Evolutionary conservation across 2,329 filamentous ascomycete genomes (phyloP).

Genomic region (Xylaria sp.): DNA sequence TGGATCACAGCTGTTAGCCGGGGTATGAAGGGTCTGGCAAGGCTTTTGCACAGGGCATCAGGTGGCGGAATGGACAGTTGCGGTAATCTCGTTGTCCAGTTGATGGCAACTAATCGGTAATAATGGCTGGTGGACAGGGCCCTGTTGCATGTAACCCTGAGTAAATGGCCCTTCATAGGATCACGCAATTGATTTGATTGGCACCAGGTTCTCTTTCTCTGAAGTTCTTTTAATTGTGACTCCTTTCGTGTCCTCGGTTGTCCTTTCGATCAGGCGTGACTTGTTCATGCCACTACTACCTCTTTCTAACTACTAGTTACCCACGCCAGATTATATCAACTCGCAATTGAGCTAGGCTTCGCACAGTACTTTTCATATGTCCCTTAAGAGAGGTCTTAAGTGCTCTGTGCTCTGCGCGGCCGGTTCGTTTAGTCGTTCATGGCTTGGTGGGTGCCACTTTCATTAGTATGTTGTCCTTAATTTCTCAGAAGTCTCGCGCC

Average conservation of each 20-base stretch:
- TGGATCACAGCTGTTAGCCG: background rate
- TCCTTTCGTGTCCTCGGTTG: background rate
- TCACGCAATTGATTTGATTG: background rate
- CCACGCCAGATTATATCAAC: no score
- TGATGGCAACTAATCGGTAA: background rate
- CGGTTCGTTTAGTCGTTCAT: no score
- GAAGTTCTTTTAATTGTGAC: background rate
- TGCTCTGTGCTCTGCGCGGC: no score
- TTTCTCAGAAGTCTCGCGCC: no score
- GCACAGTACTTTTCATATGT: no score
- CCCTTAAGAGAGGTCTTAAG: no score
- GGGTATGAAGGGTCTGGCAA: background rate
- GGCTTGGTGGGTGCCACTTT: no score
- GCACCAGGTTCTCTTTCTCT: background rate
- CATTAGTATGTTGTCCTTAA: no score
- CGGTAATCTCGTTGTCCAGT: background rate
- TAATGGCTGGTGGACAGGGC: background rate
- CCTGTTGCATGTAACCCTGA: background rate
- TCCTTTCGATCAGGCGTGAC: no score
- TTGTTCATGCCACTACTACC: no score
- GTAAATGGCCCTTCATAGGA: background rate
- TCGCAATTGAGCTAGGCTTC: no score
- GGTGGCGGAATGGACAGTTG: background rate
- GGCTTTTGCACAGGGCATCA: background rate
- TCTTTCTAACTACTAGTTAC: no score